These are phyloP conservation scores for Penicillium soppii DNA, from an alignment of 495 filamentous ascomycete genomes.

Conservation along the genomic window DNA sequence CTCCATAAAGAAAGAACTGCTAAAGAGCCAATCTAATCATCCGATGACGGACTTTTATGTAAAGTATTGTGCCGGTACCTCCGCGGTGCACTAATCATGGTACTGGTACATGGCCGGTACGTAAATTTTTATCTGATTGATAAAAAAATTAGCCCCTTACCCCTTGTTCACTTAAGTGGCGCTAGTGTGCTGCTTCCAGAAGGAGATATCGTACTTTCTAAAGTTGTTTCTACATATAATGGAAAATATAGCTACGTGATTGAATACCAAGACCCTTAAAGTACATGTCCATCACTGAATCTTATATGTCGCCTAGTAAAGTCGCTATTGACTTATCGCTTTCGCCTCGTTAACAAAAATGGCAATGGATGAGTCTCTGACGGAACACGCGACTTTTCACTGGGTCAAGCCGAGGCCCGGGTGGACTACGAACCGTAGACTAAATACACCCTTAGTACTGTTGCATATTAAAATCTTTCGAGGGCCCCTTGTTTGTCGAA, in stretches of 20 bases:
- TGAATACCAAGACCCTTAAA: too few species aligned
- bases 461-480: not conserved
- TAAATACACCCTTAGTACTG: conserved; percentile 10
- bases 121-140: conserved; percentile 29
- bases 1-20: too few species aligned
- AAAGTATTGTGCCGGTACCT: conserved; percentile 1
- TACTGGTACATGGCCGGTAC: not conserved
- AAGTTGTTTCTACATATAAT: too few species aligned
- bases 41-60: conserved; percentile 29
- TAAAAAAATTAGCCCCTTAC: conserved; percentile 10
- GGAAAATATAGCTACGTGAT: too few species aligned
- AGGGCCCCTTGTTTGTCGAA: not conserved
- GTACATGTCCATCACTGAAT: too few species aligned
- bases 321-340: too few species aligned
- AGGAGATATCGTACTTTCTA: not conserved
- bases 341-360: not conserved
- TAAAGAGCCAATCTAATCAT: too few species aligned
- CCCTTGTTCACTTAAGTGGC: conserved; percentile 4
- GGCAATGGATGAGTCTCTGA: not conserved
- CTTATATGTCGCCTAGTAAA: too few species aligned
- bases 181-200: too few species aligned
- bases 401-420: conserved; percentile 22
- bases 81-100: not conserved
- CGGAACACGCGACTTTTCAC: conserved; percentile 19
- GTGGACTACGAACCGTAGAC: conserved; percentile 12